A percentile compares a stretch with the other conserved stretches of the same genome.
These are phyloP conservation scores for Trichoderma parareesei DNA, from an alignment of 495 filamentous ascomycete genomes.

Conservation along the genomic window DNA sequence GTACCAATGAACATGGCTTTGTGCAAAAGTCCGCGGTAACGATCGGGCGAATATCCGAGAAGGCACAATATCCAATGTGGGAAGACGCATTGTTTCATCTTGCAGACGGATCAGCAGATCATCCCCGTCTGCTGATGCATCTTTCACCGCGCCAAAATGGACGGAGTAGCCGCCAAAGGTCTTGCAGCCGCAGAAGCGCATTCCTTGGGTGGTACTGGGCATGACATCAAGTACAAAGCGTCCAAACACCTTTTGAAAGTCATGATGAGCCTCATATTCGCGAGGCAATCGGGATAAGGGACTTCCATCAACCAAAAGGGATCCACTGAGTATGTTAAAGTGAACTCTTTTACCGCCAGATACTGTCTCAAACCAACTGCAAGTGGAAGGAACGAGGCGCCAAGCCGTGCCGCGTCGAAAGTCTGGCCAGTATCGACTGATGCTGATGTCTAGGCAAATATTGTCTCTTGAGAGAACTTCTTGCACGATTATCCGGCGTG, in stretches of 20 bases:
- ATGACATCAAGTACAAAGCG: conserved; percentile 36
- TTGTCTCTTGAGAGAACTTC: conserved; percentile 18
- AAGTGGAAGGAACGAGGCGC: conserved; percentile 21
- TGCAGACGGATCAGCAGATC: background rate
- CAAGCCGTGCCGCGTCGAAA: background rate
- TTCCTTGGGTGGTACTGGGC: conserved; percentile 35
- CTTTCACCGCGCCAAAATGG: conserved; percentile 31
- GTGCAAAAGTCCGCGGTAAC: conserved; percentile 39
- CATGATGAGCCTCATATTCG: conserved; percentile 33
- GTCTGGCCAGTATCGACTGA: conserved; percentile 6
- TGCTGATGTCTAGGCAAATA: conserved; percentile 10
- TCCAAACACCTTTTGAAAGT: conserved; percentile 27
- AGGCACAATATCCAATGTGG: conserved; percentile 40
- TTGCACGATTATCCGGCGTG: conserved; percentile 9
- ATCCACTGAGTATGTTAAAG: conserved; percentile 47
- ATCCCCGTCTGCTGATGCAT: background rate
- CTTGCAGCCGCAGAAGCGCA: conserved; percentile 35
- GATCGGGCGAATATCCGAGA: conserved; percentile 27
- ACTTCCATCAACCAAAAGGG: conserved; percentile 47
- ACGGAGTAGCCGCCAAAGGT: conserved; percentile 26
- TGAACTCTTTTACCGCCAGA: conserved; percentile 24
- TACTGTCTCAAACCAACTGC: conserved; percentile 11
- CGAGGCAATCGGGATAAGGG: conserved; percentile 43
- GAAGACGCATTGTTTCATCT: background rate
- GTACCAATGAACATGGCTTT: conserved; percentile 49